Conservation (phyloP, 23 red algal genomes). For the Gracilaria gracilis region DNA sequence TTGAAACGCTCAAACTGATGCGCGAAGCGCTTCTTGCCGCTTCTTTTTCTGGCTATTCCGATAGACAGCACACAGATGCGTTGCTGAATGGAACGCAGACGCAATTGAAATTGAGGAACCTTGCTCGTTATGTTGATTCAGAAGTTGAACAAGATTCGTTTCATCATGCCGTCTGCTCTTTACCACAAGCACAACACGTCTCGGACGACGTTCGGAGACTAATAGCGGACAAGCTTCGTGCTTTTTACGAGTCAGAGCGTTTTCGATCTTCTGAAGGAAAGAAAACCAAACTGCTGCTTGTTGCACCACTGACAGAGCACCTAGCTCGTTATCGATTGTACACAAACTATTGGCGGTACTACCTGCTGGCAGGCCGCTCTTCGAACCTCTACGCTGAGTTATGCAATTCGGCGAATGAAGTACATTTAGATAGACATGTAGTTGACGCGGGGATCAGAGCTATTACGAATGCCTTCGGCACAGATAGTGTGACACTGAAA, state of each 20-base stretch:
- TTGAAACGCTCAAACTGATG: neutral
- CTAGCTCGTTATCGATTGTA: neutral
- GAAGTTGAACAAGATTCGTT: neutral
- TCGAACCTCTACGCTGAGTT: neutral
- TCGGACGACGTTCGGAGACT: neutral
- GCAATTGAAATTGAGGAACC: neutral
- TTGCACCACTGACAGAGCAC: neutral
- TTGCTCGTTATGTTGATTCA: neutral
- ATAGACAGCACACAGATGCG: neutral
- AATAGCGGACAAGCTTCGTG: neutral
- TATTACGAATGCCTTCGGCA: conserved; percentile 12
- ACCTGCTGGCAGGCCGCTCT: neutral
- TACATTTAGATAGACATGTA: neutral
- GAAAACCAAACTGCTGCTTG: neutral
- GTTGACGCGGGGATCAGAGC: neutral
- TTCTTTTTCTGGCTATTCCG: neutral
- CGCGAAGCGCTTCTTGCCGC: conserved; percentile 11
- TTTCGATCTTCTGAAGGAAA: neutral
- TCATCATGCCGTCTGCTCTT: neutral
- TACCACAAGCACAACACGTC: neutral
- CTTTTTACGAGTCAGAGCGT: neutral
- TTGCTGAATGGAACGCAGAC: neutral
- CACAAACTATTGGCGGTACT: neutral
- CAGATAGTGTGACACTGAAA: neutral
- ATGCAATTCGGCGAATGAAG: too few relatives aligned